Conservation (phyloP, 1,284 basidiomycete genomes). For the Amylostereum areolatum region DNA sequence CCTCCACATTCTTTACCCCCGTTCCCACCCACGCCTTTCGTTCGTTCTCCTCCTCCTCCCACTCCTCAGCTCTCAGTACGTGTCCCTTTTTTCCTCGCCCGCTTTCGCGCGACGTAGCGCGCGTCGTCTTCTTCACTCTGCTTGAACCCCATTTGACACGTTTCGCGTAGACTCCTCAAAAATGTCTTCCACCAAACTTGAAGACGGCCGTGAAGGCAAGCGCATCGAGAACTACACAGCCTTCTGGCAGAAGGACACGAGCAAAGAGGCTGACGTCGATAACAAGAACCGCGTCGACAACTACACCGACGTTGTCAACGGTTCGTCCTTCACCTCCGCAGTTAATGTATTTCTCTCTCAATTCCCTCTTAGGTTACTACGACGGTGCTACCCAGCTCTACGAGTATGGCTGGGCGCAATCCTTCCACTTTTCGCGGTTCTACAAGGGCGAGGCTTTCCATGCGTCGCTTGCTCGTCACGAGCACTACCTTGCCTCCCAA, state of each 20-base stretch:
- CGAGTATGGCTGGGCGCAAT: constrained; percentile 92
- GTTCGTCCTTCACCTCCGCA: constrained; percentile 33
- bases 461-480: constrained; percentile 86
- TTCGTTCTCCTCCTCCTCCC: too few species aligned
- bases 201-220: constrained; percentile 73
- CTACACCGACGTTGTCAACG: constrained; percentile 95
- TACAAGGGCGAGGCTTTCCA: constrained; percentile 91
- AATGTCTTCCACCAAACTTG: constrained; percentile 25
- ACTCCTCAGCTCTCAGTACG: too few species aligned
- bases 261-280: constrained; percentile 65
- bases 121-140: too few species aligned
- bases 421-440: constrained; percentile 98
- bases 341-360: constrained; percentile 1
- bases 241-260: constrained; percentile 89
- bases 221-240: constrained; percentile 91
- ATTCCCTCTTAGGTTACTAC: constrained; percentile 71
- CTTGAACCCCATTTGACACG: too few species aligned
- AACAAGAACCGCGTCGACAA: constrained; percentile 74
- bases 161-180: background rate
- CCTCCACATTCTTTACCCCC: too few species aligned
- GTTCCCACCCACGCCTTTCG: too few species aligned
- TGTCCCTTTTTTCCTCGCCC: too few species aligned
- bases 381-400: constrained; percentile 96
- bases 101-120: too few species aligned
- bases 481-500: constrained; percentile 92